Base-by-base conservation (phyloP, 2,329 filamentous ascomycete species). In the Sodiomyces alkalinus region DNA sequence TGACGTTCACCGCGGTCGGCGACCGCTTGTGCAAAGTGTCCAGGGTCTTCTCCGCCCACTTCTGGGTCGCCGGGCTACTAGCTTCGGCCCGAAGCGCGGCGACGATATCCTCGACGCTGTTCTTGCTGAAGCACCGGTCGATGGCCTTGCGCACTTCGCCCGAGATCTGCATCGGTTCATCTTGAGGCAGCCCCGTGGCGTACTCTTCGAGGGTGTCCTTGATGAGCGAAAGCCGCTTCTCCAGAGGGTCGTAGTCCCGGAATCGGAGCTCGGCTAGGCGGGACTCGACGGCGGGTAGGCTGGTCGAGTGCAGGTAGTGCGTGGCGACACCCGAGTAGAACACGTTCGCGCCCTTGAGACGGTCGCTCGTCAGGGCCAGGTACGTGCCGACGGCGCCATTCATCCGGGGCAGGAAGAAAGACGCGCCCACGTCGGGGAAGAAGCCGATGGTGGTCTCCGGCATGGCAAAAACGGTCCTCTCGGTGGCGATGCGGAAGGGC, bases 401-500 rank as follows among this genome's bases (percentile, higher is more conserved):
- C 64, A 98, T 74, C 37, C 85, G 70, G 11, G 90, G 82, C 30
- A 98, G 64, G 64, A 96, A 96, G 62, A 96, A 98, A 8, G 82
- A 92, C 18, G 79, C 92, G 35, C 90, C 90, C 27, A 98, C 90
- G 46, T 98, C 92, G 6, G 92, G 90, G 65, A 98, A 98, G 64
- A 96, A 94, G 21, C 90, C 90, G 47, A 98, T 98, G 7, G 74
- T 92, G 4, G 90, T 98, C 60, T 98, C 90, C 17, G 90, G 90
- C 90, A 98, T 98, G 41, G 92, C 86, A 46, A 98, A 96, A 26
- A 92, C 58, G 5, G 90, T 98, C 48, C 78, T 79, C 57, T 98
- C 90, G 3, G 90, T 98, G 20, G 90, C 90, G 48, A 98, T 92
- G 35, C 90, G 70, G 66, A 98, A 87, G 3, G 90, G 92, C 3